A percentile compares a stretch with the other conserved stretches of the same genome.
phyloP scores from a whole-genome alignment of 257 asterid species.

The Nicotiana paniculata region DNA sequence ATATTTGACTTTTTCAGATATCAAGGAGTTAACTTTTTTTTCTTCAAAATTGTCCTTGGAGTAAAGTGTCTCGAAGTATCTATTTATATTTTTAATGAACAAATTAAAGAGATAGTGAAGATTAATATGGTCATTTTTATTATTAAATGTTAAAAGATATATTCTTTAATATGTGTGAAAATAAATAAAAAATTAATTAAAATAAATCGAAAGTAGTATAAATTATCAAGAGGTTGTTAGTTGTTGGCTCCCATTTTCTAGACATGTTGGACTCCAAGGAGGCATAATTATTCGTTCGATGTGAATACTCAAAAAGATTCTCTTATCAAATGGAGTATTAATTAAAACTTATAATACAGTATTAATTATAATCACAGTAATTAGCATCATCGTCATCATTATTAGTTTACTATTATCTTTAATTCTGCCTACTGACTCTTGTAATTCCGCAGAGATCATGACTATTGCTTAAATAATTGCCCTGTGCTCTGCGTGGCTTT shows the following conservation, averaged over 20 bases:
- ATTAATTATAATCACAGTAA: neutral
- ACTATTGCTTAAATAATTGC: neutral
- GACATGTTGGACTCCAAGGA: constrained; percentile 25
- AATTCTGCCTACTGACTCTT: neutral
- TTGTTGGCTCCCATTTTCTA: constrained; percentile 9
- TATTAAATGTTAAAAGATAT: too few relatives aligned
- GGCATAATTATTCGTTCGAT: constrained; percentile 4
- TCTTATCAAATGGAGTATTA: neutral
- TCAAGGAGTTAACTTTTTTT: too few relatives aligned
- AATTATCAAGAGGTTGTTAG: too few relatives aligned
- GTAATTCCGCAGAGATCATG: neutral
- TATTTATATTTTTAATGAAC: too few relatives aligned
- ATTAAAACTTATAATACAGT: neutral
- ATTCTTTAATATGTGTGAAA: too few relatives aligned
- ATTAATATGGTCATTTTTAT: too few relatives aligned
- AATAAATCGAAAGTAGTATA: too few relatives aligned
- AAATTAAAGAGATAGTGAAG: too few relatives aligned
- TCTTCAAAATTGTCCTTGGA: too few relatives aligned
- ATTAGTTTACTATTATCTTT: neutral
- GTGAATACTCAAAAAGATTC: constrained; percentile 20
- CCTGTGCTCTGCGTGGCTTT: neutral
- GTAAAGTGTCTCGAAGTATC: too few relatives aligned
- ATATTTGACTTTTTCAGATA: too few relatives aligned
- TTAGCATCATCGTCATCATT: neutral
- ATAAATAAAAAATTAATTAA: too few relatives aligned